Conservation (phyloP, 345 rosid species). For the Populus alba region DNA sequence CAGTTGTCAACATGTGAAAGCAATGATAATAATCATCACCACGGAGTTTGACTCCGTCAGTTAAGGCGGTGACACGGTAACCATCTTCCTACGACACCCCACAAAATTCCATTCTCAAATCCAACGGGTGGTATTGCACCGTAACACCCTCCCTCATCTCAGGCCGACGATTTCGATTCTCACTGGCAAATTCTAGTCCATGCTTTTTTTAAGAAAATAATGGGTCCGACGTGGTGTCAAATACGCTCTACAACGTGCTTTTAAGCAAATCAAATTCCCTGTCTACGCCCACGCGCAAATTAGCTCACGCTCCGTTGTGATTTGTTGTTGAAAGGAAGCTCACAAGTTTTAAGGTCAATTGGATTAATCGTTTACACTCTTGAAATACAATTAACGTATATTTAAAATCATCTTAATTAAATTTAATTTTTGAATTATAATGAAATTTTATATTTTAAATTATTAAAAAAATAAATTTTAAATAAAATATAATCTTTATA, state of each 20-base stretch:
- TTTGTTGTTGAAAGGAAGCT: not conserved
- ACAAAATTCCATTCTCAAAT: not conserved
- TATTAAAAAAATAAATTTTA: no score
- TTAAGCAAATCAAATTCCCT: not conserved
- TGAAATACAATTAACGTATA: no score
- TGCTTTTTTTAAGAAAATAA: not conserved
- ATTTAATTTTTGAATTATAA: no score
- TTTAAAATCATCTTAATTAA: no score
- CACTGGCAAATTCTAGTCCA: not conserved
- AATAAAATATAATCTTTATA: no score
- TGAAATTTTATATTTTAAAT: no score
- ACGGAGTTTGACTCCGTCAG: constrained; percentile 21
- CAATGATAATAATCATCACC: not conserved
- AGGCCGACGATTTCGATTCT: constrained; percentile 4
- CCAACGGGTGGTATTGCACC: constrained; percentile 29
- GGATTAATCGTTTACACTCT: no score
- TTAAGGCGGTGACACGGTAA: constrained; percentile 34
- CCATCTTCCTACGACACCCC: not conserved
- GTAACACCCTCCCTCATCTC: constrained; percentile 3
- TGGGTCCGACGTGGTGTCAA: not conserved
- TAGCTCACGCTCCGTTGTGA: not conserved
- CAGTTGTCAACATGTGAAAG: not conserved
- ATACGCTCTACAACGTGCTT: constrained; percentile 3
- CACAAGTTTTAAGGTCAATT: no score
- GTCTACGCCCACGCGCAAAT: not conserved